phyloP scores from a whole-genome alignment of 768 basidiomycete genomes.

The Xanthoconium stramineum region DNA sequence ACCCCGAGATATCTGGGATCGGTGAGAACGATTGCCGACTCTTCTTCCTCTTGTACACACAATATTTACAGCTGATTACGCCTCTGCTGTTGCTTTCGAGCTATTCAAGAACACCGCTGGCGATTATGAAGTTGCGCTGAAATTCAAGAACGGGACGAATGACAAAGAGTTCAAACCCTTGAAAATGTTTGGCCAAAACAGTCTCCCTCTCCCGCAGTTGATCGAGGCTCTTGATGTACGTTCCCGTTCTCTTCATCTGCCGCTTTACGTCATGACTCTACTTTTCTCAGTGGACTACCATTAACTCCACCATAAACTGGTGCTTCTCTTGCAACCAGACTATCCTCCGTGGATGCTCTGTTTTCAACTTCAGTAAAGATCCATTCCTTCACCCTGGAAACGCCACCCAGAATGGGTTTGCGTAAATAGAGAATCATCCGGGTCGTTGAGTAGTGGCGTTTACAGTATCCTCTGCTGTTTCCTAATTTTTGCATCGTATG shows the following conservation, averaged over 20 bases:
- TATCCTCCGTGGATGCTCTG: conserved; percentile 30
- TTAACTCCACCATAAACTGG: conserved; percentile 35
- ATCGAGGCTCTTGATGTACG: conserved; percentile 20
- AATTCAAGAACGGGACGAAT: conserved; percentile 76
- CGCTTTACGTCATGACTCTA: background rate
- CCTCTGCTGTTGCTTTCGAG: conserved; percentile 72
- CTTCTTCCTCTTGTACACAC: background rate
- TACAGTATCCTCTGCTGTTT: background rate
- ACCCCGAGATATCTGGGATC: conserved; percentile 58
- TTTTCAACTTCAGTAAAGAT: conserved; percentile 28
- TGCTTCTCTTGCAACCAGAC: conserved; percentile 34
- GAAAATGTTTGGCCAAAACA: conserved; percentile 57
- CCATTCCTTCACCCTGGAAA: conserved; percentile 22
- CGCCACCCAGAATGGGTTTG: no score
- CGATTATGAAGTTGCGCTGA: conserved; percentile 70
- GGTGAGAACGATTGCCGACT: conserved; percentile 37
- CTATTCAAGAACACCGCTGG: conserved; percentile 60
- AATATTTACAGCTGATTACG: conserved; percentile 58
- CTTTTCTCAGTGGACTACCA: conserved; percentile 17
- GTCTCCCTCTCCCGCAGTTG: conserved; percentile 17
- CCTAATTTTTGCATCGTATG: background rate
- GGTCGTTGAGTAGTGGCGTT: no score
- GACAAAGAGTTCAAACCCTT: conserved; percentile 53
- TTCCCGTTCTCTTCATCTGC: background rate
- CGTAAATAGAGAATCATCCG: background rate